phyloP scores from a whole-genome alignment of 192 early-diverging fungal species.

The Geranomyces michiganensis region DNA sequence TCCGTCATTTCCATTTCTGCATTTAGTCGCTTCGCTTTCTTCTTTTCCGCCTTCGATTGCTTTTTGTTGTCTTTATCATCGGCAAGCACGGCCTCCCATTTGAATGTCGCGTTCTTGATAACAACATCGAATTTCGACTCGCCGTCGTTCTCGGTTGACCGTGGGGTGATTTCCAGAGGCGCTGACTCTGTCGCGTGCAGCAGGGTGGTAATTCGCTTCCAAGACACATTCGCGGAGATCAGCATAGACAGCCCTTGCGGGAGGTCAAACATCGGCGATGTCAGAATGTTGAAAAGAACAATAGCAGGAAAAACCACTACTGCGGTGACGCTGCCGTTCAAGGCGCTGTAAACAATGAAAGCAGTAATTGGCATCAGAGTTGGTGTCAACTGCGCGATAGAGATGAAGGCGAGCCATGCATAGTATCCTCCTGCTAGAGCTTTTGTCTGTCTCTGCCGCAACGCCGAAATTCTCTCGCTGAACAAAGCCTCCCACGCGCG shows the following conservation, averaged over 20 bases:
- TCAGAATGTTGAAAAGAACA: conserved; percentile 52
- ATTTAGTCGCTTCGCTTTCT: conserved; percentile 6
- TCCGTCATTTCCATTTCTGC: background rate
- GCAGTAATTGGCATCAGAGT: conserved; percentile 24
- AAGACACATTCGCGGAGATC: background rate
- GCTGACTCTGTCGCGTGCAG: background rate
- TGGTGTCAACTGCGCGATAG: conserved; percentile 2
- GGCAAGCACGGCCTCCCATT: conserved; percentile 49
- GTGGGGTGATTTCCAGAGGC: background rate
- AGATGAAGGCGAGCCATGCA: background rate
- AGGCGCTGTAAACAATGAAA: conserved; percentile 24
- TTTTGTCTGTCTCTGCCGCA: conserved; percentile 3
- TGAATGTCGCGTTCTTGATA: conserved; percentile 55
- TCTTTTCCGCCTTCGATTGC: background rate
- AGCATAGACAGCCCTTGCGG: conserved; percentile 48
- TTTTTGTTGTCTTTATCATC: conserved; percentile 7
- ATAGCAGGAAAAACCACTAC: conserved; percentile 66
- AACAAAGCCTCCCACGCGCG: conserved; percentile 87
- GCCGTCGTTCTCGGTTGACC: background rate
- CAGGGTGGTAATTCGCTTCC: background rate
- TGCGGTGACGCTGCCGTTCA: conserved; percentile 33
- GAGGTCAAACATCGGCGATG: conserved; percentile 52
- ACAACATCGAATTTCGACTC: conserved; percentile 42
- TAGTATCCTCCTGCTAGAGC: conserved; percentile 49
- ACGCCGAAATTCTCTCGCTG: conserved; percentile 55